phyloP scores from a whole-genome alignment of 495 filamentous ascomycete genomes.

The Cercophora newfieldiana region DNA sequence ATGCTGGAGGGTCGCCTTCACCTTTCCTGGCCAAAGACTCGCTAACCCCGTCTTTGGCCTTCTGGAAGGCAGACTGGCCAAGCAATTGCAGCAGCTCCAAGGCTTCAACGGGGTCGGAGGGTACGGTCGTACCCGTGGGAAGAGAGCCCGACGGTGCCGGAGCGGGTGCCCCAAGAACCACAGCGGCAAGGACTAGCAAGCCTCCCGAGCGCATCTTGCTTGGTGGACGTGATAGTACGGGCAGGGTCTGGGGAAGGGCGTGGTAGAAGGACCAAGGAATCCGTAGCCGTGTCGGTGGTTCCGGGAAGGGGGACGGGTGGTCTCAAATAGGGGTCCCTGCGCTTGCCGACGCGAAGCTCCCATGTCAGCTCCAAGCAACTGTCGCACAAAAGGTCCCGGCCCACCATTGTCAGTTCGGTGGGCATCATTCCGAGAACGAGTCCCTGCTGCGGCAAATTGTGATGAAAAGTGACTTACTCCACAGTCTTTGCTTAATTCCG shows the following conservation, averaged over 20 bases:
- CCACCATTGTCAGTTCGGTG: not conserved
- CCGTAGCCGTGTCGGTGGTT: not conserved
- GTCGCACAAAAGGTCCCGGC: not conserved
- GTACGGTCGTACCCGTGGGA: not conserved
- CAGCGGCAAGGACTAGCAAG: not conserved
- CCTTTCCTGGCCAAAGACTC: not conserved
- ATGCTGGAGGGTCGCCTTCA: not conserved
- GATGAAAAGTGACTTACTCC: not conserved
- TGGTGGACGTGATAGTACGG: not conserved
- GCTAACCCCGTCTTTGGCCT: constrained; percentile 2
- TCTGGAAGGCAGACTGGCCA: constrained; percentile 1
- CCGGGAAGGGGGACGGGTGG: not conserved
- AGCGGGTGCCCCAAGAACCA: not conserved
- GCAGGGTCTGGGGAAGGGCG: not conserved
- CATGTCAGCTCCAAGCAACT: not conserved
- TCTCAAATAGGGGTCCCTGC: not conserved
- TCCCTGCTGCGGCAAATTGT: not conserved
- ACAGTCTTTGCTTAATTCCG: not conserved
- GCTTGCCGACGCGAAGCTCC: not conserved
- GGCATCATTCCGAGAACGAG: not conserved
- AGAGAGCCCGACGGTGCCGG: not conserved
- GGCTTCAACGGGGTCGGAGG: not conserved
- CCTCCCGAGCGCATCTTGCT: constrained; percentile 8
- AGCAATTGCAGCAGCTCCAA: not conserved
- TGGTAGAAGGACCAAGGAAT: not conserved